Evolutionary conservation across 257 asterid genomes (phyloP), one percentile per base, ranked within the genome.

Genomic region (Perilla frutescens): DNA sequence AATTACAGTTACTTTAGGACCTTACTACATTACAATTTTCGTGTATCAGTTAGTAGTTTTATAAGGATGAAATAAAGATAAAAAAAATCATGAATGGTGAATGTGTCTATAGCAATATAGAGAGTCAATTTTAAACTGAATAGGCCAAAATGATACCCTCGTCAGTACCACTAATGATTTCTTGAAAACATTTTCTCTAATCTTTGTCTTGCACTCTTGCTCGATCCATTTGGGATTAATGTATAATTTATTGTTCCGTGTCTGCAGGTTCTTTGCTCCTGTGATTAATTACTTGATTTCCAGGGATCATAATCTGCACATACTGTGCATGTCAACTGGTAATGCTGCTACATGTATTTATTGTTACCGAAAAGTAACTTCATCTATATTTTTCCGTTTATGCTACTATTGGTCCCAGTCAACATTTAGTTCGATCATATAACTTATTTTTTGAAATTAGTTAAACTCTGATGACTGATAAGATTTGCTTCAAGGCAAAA

Each of bases 201-300:
- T 3, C 14, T 9, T 13, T 66, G 48, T 75, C 14, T 36, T 20
- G 26, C 26, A 20, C 26, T 20, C 26, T 20, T 61, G 39, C 39
- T 43, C 34, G 20, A 48, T 76, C 67, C 57, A 58, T 48, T 53
- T 66, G 49, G 32, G n/a, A 68, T 51, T 61, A 34, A 45, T 51
- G 20, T 53, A 59, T 26, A 9, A 8, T 4, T 4, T 8, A 45
- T 72, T 53, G 37, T 49, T 78, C 36, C 45, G 61, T 8, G 8
- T 59, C 48, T 85, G 84, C 88, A 94, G 99, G 98, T 95, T 95
- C 82, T 90, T 95, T 74, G 77, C 96, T 75, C 98, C 98, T 5
- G 87, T 90, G 41, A 85, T 92, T 63, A 90, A 86, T 77, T 83
- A 89, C 83, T 71, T 90, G 75, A 74, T 80, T 68, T 81, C 90